phyloP scores from a whole-genome alignment of 75 land plant species.

The Sequoiadendron giganteum region DNA sequence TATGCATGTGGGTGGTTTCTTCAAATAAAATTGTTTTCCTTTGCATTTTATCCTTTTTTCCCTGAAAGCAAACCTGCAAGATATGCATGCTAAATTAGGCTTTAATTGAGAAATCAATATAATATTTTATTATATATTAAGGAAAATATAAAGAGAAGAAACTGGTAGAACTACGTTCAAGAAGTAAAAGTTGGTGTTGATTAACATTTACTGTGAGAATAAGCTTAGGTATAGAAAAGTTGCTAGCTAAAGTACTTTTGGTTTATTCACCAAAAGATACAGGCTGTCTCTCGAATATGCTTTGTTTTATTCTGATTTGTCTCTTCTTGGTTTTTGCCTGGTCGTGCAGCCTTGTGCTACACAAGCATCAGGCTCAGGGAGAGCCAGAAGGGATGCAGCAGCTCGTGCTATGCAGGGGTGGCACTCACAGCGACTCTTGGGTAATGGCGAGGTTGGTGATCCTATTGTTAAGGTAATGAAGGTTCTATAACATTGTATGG shows the following conservation, averaged over 20 bases:
- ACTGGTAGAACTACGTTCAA: neutral
- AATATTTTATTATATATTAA: neutral
- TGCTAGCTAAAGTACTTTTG: neutral
- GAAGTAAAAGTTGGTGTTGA: neutral
- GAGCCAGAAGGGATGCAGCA: conserved; percentile 94
- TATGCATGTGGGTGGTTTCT: neutral
- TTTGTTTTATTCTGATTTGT: neutral
- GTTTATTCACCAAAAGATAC: neutral
- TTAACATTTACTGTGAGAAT: neutral
- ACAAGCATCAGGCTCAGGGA: conserved; percentile 70
- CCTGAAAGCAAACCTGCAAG: neutral
- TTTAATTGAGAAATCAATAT: neutral
- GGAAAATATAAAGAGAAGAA: neutral
- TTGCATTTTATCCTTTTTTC: neutral
- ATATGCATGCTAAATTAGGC: neutral
- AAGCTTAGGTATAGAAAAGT: neutral
- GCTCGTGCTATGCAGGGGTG: conserved; percentile 98
- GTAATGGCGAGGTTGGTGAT: conserved; percentile 72
- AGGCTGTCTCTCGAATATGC: neutral
- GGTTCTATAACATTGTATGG: neutral
- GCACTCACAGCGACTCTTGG: conserved; percentile 75
- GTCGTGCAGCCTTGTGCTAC: conserved; percentile 41
- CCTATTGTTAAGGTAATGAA: conserved; percentile 60
- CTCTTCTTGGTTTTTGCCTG: neutral
- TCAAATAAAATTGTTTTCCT: neutral